phyloP scores from a whole-genome alignment of 75 land plant genomes.

The Pinus tabuliformis region DNA sequence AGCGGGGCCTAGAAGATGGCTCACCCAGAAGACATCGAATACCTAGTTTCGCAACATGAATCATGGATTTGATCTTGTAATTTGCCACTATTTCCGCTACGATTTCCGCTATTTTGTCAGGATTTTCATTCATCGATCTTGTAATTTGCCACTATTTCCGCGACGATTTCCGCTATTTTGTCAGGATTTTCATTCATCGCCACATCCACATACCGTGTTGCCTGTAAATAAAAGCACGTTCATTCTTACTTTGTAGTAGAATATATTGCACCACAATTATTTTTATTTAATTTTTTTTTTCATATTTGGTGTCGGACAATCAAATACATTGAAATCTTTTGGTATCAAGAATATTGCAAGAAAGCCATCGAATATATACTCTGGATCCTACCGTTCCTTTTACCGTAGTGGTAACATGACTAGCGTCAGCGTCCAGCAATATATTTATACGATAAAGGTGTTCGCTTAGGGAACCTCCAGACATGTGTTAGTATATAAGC shows the following conservation, averaged over 20 bases:
- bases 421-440: too few relatives aligned
- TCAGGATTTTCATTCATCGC: not conserved
- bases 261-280: not conserved
- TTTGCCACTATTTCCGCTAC: not conserved
- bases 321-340: too few relatives aligned
- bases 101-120: not conserved
- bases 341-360: too few relatives aligned
- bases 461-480: too few relatives aligned
- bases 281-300: too few relatives aligned
- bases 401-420: too few relatives aligned
- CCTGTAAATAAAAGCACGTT: not conserved
- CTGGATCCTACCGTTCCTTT: too few relatives aligned
- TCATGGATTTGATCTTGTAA: not conserved
- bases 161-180: not conserved
- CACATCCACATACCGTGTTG: not conserved
- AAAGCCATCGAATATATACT: too few relatives aligned
- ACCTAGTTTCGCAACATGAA: not conserved
- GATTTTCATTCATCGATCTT: too few relatives aligned
- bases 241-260: not conserved
- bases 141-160: not conserved
- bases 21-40: not conserved
- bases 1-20: not conserved
- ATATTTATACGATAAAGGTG: too few relatives aligned
- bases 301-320: too few relatives aligned
- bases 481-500: too few relatives aligned